Evolutionary conservation across 257 asterid genomes (phyloP).

Genomic region (Solanum sitiens): DNA sequence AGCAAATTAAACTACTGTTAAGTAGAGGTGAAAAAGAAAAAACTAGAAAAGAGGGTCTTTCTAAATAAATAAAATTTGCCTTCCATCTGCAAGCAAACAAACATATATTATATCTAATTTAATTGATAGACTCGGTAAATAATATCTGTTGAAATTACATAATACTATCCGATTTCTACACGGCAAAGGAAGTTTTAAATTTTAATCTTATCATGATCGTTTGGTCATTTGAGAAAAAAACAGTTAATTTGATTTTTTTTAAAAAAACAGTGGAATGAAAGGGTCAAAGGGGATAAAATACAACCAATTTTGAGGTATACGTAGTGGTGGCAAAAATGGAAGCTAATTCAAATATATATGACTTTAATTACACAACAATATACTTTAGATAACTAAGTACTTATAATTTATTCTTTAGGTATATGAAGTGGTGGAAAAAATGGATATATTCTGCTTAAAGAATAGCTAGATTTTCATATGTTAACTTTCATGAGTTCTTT

Average conservation of each 20-base stretch:
- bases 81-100: not conserved
- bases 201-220: not conserved
- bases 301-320: not conserved
- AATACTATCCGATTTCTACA: not conserved
- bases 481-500: not conserved
- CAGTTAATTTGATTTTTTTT: not conserved
- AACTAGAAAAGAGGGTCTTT: not conserved
- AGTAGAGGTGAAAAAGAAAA: not conserved
- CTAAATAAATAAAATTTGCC: too few species aligned
- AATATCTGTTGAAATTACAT: not conserved
- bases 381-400: not conserved
- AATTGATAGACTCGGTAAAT: not conserved
- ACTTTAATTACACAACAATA: not conserved
- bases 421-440: not conserved
- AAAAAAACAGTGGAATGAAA: not conserved
- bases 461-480: not conserved
- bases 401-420: not conserved
- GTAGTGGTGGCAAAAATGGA: not conserved
- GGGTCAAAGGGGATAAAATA: too few species aligned
- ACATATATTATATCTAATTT: not conserved
- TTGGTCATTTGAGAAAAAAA: not conserved
- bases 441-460: too few species aligned
- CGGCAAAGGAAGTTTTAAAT: not conserved
- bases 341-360: not conserved
- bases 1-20: too few species aligned